Conservation (phyloP, 805 yeast genomes). For the Zygosaccharomyces lentus region DNA sequence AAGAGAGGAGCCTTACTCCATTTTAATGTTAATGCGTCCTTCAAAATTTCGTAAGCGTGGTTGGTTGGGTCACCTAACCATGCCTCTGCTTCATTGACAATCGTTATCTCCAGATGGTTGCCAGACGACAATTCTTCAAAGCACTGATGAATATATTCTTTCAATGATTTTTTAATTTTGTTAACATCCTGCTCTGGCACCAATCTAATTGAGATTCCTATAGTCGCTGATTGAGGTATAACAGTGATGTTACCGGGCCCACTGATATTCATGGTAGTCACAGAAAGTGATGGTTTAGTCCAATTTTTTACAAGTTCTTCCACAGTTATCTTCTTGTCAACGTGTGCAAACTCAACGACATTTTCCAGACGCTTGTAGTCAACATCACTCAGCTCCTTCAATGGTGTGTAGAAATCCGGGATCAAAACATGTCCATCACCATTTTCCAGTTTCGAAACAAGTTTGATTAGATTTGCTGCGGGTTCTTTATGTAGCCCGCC, state of each 20-base stretch:
- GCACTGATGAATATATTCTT: conserved; percentile 41
- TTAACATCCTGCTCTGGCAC: conserved; percentile 83
- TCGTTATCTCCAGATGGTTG: conserved; percentile 56
- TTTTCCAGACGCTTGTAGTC: conserved; percentile 62
- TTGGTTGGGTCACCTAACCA: conserved; percentile 90
- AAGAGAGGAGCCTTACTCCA: conserved; percentile 83
- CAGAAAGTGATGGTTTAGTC: conserved; percentile 84
- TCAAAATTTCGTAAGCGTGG: conserved; percentile 63
- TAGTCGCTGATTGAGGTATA: conserved; percentile 75
- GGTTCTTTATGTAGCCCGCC: conserved; percentile 92
- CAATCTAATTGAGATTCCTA: conserved; percentile 74
- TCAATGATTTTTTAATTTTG: conserved; percentile 49
- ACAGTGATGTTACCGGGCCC: conserved; percentile 90
- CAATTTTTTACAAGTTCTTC: conserved; percentile 70
- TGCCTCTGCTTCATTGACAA: conserved; percentile 87
- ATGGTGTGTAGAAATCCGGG: conserved; percentile 69
- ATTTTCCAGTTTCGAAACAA: conserved; percentile 59
- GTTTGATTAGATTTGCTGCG: conserved; percentile 72
- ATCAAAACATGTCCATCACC: conserved; percentile 54
- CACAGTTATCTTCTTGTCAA: conserved; percentile 33
- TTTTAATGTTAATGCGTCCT: conserved; percentile 54
- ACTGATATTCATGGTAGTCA: conserved; percentile 78
- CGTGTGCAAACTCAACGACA: conserved; percentile 43
- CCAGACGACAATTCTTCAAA: conserved; percentile 53
- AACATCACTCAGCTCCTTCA: conserved; percentile 49